These are phyloP conservation scores for Lactarius pseudohatsudake DNA, from an alignment of 768 basidiomycete genomes.

Conservation along the genomic window DNA sequence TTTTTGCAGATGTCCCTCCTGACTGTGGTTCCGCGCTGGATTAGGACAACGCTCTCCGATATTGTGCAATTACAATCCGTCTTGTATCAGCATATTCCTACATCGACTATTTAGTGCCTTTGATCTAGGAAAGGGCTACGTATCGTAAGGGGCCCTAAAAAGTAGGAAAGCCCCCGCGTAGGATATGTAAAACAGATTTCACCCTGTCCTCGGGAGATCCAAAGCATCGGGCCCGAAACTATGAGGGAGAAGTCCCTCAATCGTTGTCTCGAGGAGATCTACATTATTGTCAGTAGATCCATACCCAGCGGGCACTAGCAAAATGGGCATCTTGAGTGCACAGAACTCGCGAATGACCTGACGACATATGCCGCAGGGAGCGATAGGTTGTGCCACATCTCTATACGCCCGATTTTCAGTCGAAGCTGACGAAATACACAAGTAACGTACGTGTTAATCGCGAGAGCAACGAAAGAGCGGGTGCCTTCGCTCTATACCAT, in stretches of 20 bases:
- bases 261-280: conserved; percentile 23
- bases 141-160: not conserved
- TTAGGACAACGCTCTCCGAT: too few species aligned
- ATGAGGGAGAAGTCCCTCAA: conserved; percentile 23
- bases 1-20: too few species aligned
- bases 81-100: not conserved
- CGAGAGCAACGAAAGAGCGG: conserved; percentile 68
- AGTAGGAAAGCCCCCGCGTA: not conserved
- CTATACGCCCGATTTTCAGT: conserved; percentile 39
- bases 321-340: conserved; percentile 64
- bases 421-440: not conserved
- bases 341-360: conserved; percentile 91
- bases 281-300: conserved; percentile 22
- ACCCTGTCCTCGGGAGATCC: conserved; percentile 22
- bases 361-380: conserved; percentile 94
- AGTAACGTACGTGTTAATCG: conserved; percentile 68
- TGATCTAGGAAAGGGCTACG: not conserved
- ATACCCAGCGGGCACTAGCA: conserved; percentile 69
- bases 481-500: conserved; percentile 71
- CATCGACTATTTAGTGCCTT: not conserved
- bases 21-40: too few species aligned
- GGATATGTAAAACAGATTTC: not conserved
- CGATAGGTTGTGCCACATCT: conserved; percentile 63
- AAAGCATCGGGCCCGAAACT: conserved; percentile 29
- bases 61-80: not conserved